Percentiles rank a stretch among this genome's conserved stretches.
phyloP scores from a whole-genome alignment of 2,329 filamentous ascomycete genomes.

The Monascus ruber region DNA sequence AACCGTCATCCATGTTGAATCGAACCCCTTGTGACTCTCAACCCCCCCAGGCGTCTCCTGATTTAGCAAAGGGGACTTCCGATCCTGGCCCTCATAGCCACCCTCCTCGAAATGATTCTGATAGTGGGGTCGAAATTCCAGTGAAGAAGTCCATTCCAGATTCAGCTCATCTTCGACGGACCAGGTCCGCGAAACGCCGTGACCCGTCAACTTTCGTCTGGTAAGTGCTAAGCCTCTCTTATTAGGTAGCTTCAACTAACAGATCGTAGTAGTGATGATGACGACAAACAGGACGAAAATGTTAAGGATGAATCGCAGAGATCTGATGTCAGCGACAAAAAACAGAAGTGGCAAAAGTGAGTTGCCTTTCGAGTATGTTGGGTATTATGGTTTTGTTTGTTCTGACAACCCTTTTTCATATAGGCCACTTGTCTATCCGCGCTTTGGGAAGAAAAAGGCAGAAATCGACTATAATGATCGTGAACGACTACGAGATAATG shows the following conservation, averaged over 20 bases:
- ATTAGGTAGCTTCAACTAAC: conserved; percentile 1
- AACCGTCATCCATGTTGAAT: neutral
- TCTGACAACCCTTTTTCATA: neutral
- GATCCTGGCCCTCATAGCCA: conserved; percentile 4
- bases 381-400: neutral
- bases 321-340: neutral
- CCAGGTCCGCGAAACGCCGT: conserved; percentile 20
- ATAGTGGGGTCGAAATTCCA: conserved; percentile 13
- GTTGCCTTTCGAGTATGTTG: neutral
- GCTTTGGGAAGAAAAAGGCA: conserved; percentile 35
- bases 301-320: neutral
- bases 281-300: conserved; percentile 5
- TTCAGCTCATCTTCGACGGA: conserved; percentile 11
- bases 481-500: conserved; percentile 63
- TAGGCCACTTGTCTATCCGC: conserved; percentile 34
- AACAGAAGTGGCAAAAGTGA: conserved; percentile 14
- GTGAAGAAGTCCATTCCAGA: conserved; percentile 14
- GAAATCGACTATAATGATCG: conserved; percentile 41
- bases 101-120: conserved; percentile 3
- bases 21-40: neutral
- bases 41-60: conserved; percentile 1
- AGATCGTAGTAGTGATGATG: conserved; percentile 7
- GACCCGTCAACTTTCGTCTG: conserved; percentile 9
- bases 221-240: conserved; percentile 4
- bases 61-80: neutral